Evolutionary conservation across 2,329 filamentous ascomycete genomes (phyloP).

Genomic region (Plectosphaerella plurivora): DNA sequence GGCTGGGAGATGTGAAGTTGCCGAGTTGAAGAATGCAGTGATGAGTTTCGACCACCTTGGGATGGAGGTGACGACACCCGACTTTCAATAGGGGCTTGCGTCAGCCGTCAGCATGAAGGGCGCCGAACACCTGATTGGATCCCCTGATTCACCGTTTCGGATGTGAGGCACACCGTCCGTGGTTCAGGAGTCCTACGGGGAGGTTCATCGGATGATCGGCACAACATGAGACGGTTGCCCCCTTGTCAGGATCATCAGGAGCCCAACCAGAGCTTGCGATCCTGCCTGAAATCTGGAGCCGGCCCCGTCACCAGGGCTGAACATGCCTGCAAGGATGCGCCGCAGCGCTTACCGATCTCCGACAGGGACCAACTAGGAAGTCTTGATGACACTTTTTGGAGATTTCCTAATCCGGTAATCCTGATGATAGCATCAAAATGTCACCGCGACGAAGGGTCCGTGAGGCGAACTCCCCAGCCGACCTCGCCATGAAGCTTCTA

Average conservation of each 20-base stretch:
- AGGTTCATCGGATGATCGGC: neutral
- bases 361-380: constrained; percentile 1
- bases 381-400: neutral
- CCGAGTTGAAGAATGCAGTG: neutral
- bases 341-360: neutral
- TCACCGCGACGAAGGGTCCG: neutral
- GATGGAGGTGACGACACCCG: neutral
- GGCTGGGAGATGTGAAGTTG: neutral
- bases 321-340: neutral
- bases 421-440: constrained; percentile 5
- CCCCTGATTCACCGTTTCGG: neutral
- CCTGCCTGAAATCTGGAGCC: no score
- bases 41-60: neutral
- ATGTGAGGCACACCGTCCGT: neutral
- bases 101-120: no score
- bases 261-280: no score
- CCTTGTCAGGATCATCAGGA: neutral
- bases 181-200: neutral
- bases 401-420: constrained; percentile 3
- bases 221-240: neutral
- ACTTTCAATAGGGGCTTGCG: no score
- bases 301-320: no score
- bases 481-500: no score
- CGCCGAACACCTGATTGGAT: neutral
- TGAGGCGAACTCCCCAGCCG: no score